Evolutionary conservation across 495 filamentous ascomycete genomes (phyloP), one percentile per base, ranked within the genome.

Genomic region (Penicillium cosmopolitanum): DNA sequence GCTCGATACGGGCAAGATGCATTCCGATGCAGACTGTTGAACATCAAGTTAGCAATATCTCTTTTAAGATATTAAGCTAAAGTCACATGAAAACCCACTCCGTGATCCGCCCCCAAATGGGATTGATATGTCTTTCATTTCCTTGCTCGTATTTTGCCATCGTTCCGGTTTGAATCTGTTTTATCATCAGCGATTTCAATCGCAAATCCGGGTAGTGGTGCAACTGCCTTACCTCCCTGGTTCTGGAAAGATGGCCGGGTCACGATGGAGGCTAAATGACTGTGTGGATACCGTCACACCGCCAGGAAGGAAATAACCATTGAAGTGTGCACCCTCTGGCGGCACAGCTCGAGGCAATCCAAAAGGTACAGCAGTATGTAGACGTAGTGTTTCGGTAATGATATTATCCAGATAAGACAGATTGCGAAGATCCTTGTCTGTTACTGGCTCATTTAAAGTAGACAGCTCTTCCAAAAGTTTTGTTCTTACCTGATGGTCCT

Each of bases 51-150:
- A 23, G 23, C 23, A 23, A 23, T 23, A 23, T 23, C 2, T 23
- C 3, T 4, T 4, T 23, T 23, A 23, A 23, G 23, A 4, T 3
- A 3, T 23, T 23, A 23, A 23, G 0, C 23, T 23, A 23, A 23
- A 3, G 23, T 23, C 23, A 23, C 18, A 46, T 5, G 16, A 25
- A 25, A 12, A 71, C 69, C 60, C 54, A 74, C 75, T 68, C 35
- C 79, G 71, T 21, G 68, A 73, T 8, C 83, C 84, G 16, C 72
- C 82, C 1, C 84, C 82, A 62, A 83, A 87, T 0, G 82, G 73
- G 53, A 84, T 63, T 13, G 80, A 83, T 6, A 75, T 71, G 36
- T 84, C 74, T 55, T 82, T 84, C 80, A 85, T 84, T 12, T 64
- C 76, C 44, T 75, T 76, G 0, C 80, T 81, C 0, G 77, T 72